These are phyloP conservation scores for Penicillium verrucosum DNA, from an alignment of 2,329 filamentous ascomycete genomes.

Conservation along the genomic window DNA sequence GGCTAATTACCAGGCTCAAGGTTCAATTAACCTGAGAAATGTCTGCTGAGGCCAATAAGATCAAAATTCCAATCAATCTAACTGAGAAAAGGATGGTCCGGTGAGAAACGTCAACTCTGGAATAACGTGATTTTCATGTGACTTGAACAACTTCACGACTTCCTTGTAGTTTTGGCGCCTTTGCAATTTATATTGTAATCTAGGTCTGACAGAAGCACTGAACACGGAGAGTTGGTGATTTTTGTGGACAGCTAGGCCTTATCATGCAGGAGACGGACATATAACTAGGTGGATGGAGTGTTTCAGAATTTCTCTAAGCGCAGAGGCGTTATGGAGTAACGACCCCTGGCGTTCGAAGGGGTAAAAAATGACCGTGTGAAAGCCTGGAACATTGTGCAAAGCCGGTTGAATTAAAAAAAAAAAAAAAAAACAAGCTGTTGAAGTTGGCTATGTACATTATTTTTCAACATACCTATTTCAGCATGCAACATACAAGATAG, in stretches of 20 bases:
- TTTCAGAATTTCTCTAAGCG: conserved; percentile 20
- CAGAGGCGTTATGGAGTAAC: conserved; percentile 2
- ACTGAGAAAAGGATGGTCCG: background rate
- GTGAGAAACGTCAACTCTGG: background rate
- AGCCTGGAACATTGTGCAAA: background rate
- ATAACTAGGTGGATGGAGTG: conserved; percentile 8
- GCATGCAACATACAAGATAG: background rate
- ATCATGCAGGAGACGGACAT: background rate
- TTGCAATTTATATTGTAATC: background rate
- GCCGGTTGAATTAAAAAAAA: background rate
- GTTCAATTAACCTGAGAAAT: background rate
- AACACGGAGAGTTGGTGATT: background rate
- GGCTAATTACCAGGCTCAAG: background rate
- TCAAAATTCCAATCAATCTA: too few species aligned
- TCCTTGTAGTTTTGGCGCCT: background rate
- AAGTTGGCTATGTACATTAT: background rate
- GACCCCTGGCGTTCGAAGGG: background rate
- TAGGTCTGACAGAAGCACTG: background rate
- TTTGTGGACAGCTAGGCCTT: background rate
- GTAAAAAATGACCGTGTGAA: background rate
- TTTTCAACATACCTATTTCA: background rate
- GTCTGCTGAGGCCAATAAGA: background rate
- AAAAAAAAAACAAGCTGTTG: background rate
- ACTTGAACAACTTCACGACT: background rate
- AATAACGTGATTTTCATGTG: conserved; percentile 1